Conservation (phyloP, 257 asterid genomes). For the Nicotiana obtusifolia region DNA sequence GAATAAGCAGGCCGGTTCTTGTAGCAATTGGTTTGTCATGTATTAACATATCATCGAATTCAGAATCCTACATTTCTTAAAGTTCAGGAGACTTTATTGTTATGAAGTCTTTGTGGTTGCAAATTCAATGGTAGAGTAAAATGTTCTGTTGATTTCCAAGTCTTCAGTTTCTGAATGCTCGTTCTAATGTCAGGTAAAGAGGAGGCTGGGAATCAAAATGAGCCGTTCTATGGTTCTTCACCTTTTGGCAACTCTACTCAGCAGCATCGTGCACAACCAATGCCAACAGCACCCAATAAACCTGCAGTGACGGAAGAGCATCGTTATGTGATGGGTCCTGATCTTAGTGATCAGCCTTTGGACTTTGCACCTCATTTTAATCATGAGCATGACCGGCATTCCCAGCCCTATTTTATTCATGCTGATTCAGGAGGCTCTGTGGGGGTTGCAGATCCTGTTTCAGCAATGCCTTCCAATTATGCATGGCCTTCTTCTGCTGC, state of each 20-base stretch:
- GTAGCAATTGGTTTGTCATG: not conserved
- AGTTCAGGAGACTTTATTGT: not conserved
- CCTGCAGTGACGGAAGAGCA: constrained; percentile 49
- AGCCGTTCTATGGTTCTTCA: constrained; percentile 42
- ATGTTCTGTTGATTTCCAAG: not conserved
- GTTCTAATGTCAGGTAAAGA: constrained; percentile 49
- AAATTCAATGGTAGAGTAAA: not conserved
- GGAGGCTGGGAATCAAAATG: constrained; percentile 45
- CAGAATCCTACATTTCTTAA: not conserved
- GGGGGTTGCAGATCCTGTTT: constrained; percentile 49
- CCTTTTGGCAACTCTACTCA: constrained; percentile 32
- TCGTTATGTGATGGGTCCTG: constrained; percentile 39
- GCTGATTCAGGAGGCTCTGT: constrained; percentile 41
- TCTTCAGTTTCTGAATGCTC: constrained; percentile 12
- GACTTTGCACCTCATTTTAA: constrained; percentile 57
- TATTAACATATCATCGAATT: not conserved
- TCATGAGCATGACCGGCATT: constrained; percentile 41
- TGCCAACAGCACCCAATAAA: constrained; percentile 35
- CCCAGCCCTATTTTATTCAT: constrained; percentile 36
- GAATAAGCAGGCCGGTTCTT: not conserved
- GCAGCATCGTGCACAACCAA: constrained; percentile 42
- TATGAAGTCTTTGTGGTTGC: not conserved
- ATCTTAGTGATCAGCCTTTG: constrained; percentile 59
- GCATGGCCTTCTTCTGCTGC: constrained; percentile 57
- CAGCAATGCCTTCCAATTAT: constrained; percentile 50